Percentiles rank a stretch among this genome's conserved stretches.
These are phyloP conservation scores for Ogataea polymorpha DNA, from an alignment of 805 yeast species.

Conservation along the genomic window DNA sequence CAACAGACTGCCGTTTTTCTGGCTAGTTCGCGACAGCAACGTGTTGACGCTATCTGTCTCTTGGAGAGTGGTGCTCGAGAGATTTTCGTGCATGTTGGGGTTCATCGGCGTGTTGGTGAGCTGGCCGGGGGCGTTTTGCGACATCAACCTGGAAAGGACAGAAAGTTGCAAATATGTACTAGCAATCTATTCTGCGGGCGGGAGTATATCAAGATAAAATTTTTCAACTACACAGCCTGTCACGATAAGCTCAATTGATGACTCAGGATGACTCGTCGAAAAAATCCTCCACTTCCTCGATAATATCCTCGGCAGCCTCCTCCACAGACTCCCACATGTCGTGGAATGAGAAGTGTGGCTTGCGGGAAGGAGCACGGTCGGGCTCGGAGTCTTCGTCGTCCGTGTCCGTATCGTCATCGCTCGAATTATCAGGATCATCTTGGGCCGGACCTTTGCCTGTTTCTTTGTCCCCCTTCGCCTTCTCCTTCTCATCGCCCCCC, in stretches of 20 bases:
- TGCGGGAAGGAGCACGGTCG: conserved; percentile 1
- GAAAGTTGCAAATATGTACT: neutral
- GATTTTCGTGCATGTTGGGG: conserved; percentile 2
- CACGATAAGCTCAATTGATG: conserved; percentile 1
- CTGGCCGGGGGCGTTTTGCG: neutral
- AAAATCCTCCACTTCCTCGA: conserved; percentile 28
- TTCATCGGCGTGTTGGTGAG: conserved; percentile 1
- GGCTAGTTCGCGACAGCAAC: conserved; percentile 8
- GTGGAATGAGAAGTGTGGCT: conserved; percentile 7
- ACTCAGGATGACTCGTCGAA: conserved; percentile 7
- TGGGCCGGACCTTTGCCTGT: conserved; percentile 12
- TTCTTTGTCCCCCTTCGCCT: conserved; percentile 1
- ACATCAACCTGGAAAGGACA: neutral
- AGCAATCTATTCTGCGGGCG: conserved; percentile 2
- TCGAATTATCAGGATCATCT: conserved; percentile 21
- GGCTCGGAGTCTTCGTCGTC: conserved; percentile 16
- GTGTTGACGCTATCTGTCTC: conserved; percentile 16
- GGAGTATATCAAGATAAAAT: conserved; percentile 5
- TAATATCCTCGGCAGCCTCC: conserved; percentile 25
- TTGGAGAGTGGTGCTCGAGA: conserved; percentile 1
- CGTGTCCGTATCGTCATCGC: conserved; percentile 18
- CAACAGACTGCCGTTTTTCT: conserved; percentile 6
- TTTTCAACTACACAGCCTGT: conserved; percentile 7
- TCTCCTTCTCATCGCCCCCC: neutral
- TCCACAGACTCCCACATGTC: conserved; percentile 18